A percentile compares a stretch with the other conserved stretches of the same genome.
These are phyloP conservation scores for Platanus orientalis DNA, from an alignment of 164 flowering plant genomes.

Conservation along the genomic window DNA sequence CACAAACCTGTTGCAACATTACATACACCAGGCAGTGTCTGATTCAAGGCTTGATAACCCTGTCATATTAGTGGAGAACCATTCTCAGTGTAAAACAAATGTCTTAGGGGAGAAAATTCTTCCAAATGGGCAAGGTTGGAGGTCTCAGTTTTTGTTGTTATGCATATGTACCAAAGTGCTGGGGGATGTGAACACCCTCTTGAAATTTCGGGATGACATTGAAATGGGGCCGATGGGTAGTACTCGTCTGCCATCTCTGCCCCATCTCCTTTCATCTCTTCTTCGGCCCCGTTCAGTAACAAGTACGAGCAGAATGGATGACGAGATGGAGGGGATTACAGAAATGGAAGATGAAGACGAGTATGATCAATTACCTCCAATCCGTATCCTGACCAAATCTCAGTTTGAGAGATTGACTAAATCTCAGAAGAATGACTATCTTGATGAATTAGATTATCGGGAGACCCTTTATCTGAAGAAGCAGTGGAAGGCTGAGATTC, in stretches of 20 bases:
- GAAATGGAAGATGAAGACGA: conserved; percentile 70
- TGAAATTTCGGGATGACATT: conserved; percentile 57
- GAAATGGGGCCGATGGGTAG: conserved; percentile 44
- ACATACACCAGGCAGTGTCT: conserved; percentile 66
- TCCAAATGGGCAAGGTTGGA: conserved; percentile 89
- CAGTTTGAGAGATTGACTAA: conserved; percentile 58
- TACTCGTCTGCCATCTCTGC: conserved; percentile 68
- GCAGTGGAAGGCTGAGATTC: conserved; percentile 60
- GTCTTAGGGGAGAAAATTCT: conserved; percentile 65
- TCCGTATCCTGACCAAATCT: conserved; percentile 65
- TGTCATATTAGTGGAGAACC: conserved; percentile 83
- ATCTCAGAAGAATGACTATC: conserved; percentile 74
- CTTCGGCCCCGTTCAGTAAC: conserved; percentile 45
- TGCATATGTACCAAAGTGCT: conserved; percentile 80
- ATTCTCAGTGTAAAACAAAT: conserved; percentile 64
- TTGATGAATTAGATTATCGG: conserved; percentile 85
- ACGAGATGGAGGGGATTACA: conserved; percentile 43
- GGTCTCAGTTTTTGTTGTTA: conserved; percentile 60
- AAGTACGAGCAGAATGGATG: conserved; percentile 24
- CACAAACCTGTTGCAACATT: conserved; percentile 57
- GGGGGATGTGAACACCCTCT: conserved; percentile 58
- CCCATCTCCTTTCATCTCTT: conserved; percentile 86
- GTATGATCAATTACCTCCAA: conserved; percentile 84
- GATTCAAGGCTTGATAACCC: conserved; percentile 78
- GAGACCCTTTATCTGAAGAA: conserved; percentile 88